Conservation (phyloP, 2,329 filamentous ascomycete genomes). For the Raffaelea arxii region DNA sequence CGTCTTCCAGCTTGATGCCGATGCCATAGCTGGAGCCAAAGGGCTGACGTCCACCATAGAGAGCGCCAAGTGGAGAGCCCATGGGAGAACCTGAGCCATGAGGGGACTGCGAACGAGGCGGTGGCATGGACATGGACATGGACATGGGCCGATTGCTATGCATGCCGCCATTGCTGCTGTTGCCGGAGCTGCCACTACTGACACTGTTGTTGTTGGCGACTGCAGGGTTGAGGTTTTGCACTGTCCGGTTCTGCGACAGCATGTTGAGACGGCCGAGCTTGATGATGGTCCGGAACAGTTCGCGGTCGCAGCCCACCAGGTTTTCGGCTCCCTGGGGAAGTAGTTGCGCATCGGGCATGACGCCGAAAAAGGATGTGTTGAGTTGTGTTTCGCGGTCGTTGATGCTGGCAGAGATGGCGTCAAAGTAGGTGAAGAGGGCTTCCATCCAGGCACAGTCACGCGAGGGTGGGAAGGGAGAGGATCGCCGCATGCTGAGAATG, state of each 20-base stretch:
- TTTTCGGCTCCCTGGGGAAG: constrained; percentile 64
- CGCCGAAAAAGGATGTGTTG: constrained; percentile 53
- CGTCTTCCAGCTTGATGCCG: constrained; percentile 41
- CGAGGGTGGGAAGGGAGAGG: constrained; percentile 38
- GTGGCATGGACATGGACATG: constrained; percentile 15
- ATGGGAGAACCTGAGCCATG: constrained; percentile 12
- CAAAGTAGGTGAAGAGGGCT: constrained; percentile 87
- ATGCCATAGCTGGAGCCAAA: constrained; percentile 20
- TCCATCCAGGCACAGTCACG: constrained; percentile 83
- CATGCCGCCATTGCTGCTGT: not conserved
- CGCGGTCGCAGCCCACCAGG: constrained; percentile 75
- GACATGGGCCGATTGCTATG: constrained; percentile 6
- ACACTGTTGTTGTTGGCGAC: no score
- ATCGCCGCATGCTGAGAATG: constrained; percentile 66
- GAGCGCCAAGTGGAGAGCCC: constrained; percentile 30
- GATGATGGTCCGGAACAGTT: constrained; percentile 77
- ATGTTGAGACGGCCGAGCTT: constrained; percentile 78
- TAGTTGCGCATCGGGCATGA: constrained; percentile 35
- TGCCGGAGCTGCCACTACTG: not conserved
- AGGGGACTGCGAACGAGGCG: constrained; percentile 27
- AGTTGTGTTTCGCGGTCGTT: constrained; percentile 87
- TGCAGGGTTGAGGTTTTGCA: constrained; percentile 35
- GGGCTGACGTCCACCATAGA: constrained; percentile 23
- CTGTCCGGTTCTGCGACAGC: constrained; percentile 59
- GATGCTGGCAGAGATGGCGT: constrained; percentile 83